phyloP scores from a whole-genome alignment of 805 yeast species.

The Diddensiella santjacobensis region DNA sequence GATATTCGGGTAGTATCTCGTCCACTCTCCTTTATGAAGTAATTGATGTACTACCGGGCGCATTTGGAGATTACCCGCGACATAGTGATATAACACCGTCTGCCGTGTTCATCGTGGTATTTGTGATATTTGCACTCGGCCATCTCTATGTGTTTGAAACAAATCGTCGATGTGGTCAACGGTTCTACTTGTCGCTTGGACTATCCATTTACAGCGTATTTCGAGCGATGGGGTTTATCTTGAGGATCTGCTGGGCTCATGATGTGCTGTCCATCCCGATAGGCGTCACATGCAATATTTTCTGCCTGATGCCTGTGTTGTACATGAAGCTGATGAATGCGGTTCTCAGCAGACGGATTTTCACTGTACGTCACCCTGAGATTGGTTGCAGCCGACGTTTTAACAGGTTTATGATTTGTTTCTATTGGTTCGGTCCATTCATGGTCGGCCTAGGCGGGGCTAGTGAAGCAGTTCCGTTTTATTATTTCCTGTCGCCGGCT shows the following conservation, averaged over 20 bases:
- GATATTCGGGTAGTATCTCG: not conserved
- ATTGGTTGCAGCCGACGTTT: conserved; percentile 51
- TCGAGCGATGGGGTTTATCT: conserved; percentile 55
- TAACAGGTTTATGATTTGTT: conserved; percentile 46
- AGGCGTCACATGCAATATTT: conserved; percentile 57
- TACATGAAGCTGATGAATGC: conserved; percentile 56
- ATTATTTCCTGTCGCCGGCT: conserved; percentile 38
- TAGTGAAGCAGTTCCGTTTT: conserved; percentile 51
- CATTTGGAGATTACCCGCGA: conserved; percentile 62
- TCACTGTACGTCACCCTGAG: conserved; percentile 75
- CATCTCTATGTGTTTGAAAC: conserved; percentile 46
- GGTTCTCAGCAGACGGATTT: conserved; percentile 65
- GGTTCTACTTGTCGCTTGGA: conserved; percentile 52
- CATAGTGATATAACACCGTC: conserved; percentile 55
- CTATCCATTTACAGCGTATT: conserved; percentile 51
- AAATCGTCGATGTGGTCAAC: conserved; percentile 54
- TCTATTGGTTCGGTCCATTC: conserved; percentile 52
- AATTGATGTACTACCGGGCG: conserved; percentile 32
- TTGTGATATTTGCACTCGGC: conserved; percentile 44
- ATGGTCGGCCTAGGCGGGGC: conserved; percentile 57
- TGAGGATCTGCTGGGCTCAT: conserved; percentile 58
- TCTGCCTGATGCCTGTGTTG: conserved; percentile 54
- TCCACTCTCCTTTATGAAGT: conserved; percentile 14
- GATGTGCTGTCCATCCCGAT: conserved; percentile 43
- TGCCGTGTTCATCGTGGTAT: conserved; percentile 53